These are phyloP conservation scores for Dryadomyces quercivorus DNA, from an alignment of 2,329 filamentous ascomycete species.

Conservation along the genomic window DNA sequence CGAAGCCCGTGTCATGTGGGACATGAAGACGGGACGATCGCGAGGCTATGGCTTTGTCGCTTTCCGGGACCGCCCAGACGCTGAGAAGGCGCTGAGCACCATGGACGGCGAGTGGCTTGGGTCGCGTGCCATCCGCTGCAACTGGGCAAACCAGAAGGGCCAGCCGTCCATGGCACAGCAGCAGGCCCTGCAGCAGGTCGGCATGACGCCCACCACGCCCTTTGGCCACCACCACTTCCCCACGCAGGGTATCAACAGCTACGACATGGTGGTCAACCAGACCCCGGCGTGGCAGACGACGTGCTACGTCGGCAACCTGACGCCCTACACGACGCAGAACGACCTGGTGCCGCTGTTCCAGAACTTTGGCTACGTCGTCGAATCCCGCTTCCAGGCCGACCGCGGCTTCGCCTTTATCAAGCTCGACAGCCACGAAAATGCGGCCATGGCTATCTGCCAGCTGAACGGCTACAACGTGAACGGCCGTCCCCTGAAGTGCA, in stretches of 20 bases:
- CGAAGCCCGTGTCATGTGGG: slow-evolving; percentile 99
- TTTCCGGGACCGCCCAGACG: slow-evolving; percentile 85
- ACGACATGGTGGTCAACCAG: slow-evolving; percentile 91
- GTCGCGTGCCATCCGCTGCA: slow-evolving; percentile 94
- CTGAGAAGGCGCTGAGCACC: slow-evolving; percentile 88
- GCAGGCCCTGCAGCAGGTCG: slow-evolving; percentile 93
- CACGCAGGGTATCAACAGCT: slow-evolving; percentile 90
- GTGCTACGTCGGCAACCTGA: slow-evolving; percentile 94
- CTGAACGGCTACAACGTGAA: slow-evolving; percentile 98
- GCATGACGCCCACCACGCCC: slow-evolving; percentile 92
- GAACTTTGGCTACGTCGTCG: slow-evolving; percentile 95
- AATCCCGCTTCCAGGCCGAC: slow-evolving; percentile 96
- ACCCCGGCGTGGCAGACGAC: slow-evolving; percentile 98
- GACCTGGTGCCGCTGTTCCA: slow-evolving; percentile 97
- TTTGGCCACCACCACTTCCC: slow-evolving; percentile 98
- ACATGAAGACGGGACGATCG: slow-evolving; percentile 98
- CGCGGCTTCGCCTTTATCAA: slow-evolving; percentile 98
- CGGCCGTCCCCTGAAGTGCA: slow-evolving; percentile 93
- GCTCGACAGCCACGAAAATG: slow-evolving; percentile 97
- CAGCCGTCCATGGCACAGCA: slow-evolving; percentile 97
- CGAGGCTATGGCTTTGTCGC: slow-evolving; percentile 97
- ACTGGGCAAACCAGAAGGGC: slow-evolving; percentile 99
- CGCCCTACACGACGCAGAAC: slow-evolving; percentile 87
- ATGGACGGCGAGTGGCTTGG: slow-evolving; percentile 99
- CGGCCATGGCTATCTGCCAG: slow-evolving; percentile 96